These are phyloP conservation scores for Lachnellula suecica DNA, from an alignment of 2,329 filamentous ascomycete species.

Conservation along the genomic window DNA sequence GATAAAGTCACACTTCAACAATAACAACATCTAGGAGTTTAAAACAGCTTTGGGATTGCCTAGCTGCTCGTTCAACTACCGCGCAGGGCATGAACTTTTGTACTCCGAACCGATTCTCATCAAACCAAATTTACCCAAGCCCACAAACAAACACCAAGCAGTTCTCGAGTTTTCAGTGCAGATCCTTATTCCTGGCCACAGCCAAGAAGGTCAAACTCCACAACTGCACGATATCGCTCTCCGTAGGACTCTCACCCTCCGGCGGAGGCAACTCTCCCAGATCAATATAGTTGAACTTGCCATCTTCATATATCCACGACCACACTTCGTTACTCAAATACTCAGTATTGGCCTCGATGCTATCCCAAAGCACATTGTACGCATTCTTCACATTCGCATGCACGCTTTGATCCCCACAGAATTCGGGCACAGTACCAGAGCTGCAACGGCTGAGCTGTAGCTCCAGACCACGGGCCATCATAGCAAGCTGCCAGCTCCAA, in stretches of 20 bases:
- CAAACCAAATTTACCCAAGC: too few relatives aligned
- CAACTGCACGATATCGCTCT: conserved; percentile 55
- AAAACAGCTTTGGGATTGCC: too few relatives aligned
- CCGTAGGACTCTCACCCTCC: conserved; percentile 41
- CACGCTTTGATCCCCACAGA: conserved; percentile 47
- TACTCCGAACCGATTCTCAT: too few relatives aligned
- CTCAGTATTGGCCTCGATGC: conserved; percentile 53
- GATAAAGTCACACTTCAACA: too few relatives aligned
- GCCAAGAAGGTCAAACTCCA: conserved; percentile 60
- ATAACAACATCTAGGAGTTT: too few relatives aligned
- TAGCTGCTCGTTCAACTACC: too few relatives aligned
- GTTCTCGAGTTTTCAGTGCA: too few relatives aligned
- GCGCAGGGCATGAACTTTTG: too few relatives aligned
- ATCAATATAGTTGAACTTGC: conserved; percentile 46
- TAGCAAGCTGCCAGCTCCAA: conserved; percentile 64
- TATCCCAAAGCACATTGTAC: conserved; percentile 61
- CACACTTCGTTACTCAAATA: conserved; percentile 59
- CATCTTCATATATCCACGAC: conserved; percentile 54
- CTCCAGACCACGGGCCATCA: conserved; percentile 62
- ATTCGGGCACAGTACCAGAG: conserved; percentile 37
- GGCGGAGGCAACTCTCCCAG: conserved; percentile 50
- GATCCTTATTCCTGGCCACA: conserved; percentile 39
- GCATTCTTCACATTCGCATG: conserved; percentile 46
- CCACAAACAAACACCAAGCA: too few relatives aligned
- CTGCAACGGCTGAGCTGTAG: conserved; percentile 54